Conservation (phyloP, 352 stramenopile species). For the Phytophthora kernoviae region DNA sequence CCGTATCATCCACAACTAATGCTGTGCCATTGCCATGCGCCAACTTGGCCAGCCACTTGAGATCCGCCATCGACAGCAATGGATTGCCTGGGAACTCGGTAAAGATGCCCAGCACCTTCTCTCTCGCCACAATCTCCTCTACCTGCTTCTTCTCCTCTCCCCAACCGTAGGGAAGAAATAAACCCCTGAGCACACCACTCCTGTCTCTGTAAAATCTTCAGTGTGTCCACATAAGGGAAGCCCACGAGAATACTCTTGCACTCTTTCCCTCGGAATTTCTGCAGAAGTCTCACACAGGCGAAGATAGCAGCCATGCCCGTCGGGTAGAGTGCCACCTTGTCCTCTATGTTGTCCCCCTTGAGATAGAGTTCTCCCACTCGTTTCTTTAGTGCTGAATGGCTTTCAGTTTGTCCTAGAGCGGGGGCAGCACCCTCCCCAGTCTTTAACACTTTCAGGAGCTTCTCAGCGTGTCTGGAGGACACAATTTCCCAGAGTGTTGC, state of each 20-base stretch:
- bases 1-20: slow-evolving; percentile 91
- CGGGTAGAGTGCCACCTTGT: slow-evolving; percentile 78
- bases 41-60: slow-evolving; percentile 80
- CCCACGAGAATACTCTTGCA: slow-evolving; percentile 89
- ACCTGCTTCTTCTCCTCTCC: slow-evolving; percentile 61
- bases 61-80: slow-evolving; percentile 84
- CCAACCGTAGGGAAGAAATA: slow-evolving; percentile 90
- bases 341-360: neutral
- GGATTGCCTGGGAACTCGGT: slow-evolving; percentile 95
- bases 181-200: slow-evolving; percentile 85
- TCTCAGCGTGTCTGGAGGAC: slow-evolving; percentile 82
- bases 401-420: slow-evolving; percentile 9
- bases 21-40: slow-evolving; percentile 87
- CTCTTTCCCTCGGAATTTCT: slow-evolving; percentile 38
- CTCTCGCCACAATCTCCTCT: slow-evolving; percentile 68
- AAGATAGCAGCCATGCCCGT: slow-evolving; percentile 92
- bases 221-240: slow-evolving; percentile 94
- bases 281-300: slow-evolving; percentile 72
- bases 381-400: slow-evolving; percentile 48
- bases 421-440: slow-evolving; percentile 7
- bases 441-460: slow-evolving; percentile 58
- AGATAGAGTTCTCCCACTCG: slow-evolving; percentile 68
- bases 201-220: slow-evolving; percentile 91
- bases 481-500: slow-evolving; percentile 95
- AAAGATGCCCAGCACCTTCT: slow-evolving; percentile 89